Percentiles rank a stretch among this genome's conserved stretches.
These are phyloP conservation scores for Hypoxylon sp. DNA, from an alignment of 2,329 filamentous ascomycete species.

Conservation along the genomic window DNA sequence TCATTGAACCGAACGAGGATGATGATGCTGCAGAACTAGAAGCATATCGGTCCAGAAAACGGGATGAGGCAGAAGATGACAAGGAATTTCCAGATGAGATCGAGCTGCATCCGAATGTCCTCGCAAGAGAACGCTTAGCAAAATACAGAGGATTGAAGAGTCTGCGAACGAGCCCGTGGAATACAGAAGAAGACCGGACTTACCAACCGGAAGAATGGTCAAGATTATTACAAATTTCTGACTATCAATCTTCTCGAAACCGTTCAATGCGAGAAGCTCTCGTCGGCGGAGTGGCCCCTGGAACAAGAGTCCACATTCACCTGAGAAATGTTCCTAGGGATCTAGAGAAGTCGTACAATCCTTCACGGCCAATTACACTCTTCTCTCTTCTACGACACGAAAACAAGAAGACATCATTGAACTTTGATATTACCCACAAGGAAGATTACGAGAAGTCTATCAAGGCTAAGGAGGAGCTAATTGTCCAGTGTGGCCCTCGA, in stretches of 20 bases:
- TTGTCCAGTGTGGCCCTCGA: conserved; percentile 91
- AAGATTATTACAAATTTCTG: conserved; percentile 85
- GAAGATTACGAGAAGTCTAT: conserved; percentile 82
- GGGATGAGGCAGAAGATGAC: conserved; percentile 88
- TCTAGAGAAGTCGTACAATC: conserved; percentile 64
- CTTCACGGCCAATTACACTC: conserved; percentile 75
- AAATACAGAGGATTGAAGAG: conserved; percentile 95
- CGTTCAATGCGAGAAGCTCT: conserved; percentile 84
- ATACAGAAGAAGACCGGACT: conserved; percentile 86
- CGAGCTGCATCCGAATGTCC: conserved; percentile 88
- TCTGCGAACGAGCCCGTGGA: conserved; percentile 88
- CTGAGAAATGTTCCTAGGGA: conserved; percentile 68
- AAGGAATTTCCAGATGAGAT: conserved; percentile 98
- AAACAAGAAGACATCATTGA: conserved; percentile 91
- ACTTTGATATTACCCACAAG: conserved; percentile 89
- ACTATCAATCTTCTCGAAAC: conserved; percentile 89
- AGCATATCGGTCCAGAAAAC: conserved; percentile 83
- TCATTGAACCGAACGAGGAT: conserved; percentile 88
- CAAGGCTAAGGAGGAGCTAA: conserved; percentile 91
- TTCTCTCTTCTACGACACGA: conserved; percentile 94
- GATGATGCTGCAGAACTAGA: conserved; percentile 82
- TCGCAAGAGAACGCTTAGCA: conserved; percentile 86
- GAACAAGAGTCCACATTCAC: conserved; percentile 86
- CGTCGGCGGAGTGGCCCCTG: conserved; percentile 87
- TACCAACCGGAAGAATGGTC: conserved; percentile 93